Evolutionary conservation across 306 rosid species (phyloP), one percentile per base, ranked within the genome.

Genomic region (Prunus fruticosa): DNA sequence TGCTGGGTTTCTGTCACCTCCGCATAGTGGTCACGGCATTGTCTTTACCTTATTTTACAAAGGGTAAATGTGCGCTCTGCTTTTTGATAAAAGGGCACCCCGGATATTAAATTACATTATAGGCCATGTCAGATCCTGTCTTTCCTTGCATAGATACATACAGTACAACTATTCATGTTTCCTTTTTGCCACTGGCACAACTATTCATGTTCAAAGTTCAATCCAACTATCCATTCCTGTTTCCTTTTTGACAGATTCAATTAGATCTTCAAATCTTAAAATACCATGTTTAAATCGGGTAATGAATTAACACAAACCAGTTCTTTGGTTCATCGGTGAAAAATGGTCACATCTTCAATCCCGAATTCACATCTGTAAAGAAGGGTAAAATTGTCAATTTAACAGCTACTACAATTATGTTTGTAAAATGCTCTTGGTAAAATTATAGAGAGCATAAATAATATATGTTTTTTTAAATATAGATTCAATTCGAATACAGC

Each of bases 1-100:
- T 69, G 67, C 80, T 30, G 77, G 49, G 80, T 53, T 81, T 64
- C 77, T 70, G 80, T 81, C 80, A 81, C 80, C 62, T 30, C 63
- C 80, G 65, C 51, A 50, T 74, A 41, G 80, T 75, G 80, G 76
- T 69, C 52, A 51, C 80, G 67, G 71, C 9, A 22, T 61, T 80
- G 80, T 69, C 68, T 49, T 81, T 45, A 74, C 34, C 60, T 49
- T 8, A 53, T 18, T 70, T 70, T 78, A 64, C 34, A 27, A 38
- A 2, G 66, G 23, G 53, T 60, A 49, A 78, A 30, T 18, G 66
- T 56, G 82, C 67, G 56, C 82, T 13, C 66, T 56, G 53, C 58
- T 45, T 79, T 58, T 72, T 64, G 47, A 53, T 11, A 6, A 51
- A 2, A n/a, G 54, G 84, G 74, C 28, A 3, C 66, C 15, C 52